Conservation (phyloP, 2,329 filamentous ascomycete species). For the Pseudofabraea citricarpa region DNA sequence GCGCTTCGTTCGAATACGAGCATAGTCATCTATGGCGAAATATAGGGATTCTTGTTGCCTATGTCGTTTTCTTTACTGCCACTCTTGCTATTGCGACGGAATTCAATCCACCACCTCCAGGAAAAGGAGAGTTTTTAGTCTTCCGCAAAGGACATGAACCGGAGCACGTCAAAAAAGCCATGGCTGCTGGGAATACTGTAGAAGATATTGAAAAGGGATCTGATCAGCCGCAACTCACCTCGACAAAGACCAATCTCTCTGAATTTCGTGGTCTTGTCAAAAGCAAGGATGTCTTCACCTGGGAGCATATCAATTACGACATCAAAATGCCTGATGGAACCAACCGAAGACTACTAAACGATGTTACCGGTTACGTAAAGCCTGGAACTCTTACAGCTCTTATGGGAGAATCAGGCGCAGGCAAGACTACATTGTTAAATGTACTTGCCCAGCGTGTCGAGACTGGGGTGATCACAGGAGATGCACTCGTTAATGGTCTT, state of each 20-base stretch:
- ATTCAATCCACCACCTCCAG: slow-evolving; percentile 57
- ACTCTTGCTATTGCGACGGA: slow-evolving; percentile 60
- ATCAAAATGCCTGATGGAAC: slow-evolving; percentile 59
- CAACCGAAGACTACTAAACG: slow-evolving; percentile 59
- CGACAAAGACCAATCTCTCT: no score
- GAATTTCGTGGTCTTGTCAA: no score
- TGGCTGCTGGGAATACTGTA: neutral
- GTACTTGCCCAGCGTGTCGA: slow-evolving; percentile 78
- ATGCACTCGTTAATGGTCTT: slow-evolving; percentile 63
- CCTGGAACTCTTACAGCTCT: slow-evolving; percentile 62
- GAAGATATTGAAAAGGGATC: no score
- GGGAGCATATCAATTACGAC: slow-evolving; percentile 56
- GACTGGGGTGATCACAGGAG: slow-evolving; percentile 80
- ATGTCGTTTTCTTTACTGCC: slow-evolving; percentile 56
- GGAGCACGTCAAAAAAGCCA: neutral
- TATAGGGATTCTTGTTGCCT: slow-evolving; percentile 62
- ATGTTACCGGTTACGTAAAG: slow-evolving; percentile 66
- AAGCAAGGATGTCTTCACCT: slow-evolving; percentile 21
- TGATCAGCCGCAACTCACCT: no score
- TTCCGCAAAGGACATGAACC: slow-evolving; percentile 57
- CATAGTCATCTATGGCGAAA: slow-evolving; percentile 60
- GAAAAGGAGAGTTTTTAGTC: slow-evolving; percentile 71
- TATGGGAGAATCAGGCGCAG: slow-evolving; percentile 57
- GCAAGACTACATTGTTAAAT: slow-evolving; percentile 83
- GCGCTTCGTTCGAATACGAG: slow-evolving; percentile 50